These are phyloP conservation scores for Saturnispora silvae DNA, from an alignment of 805 yeast species.

Conservation along the genomic window DNA sequence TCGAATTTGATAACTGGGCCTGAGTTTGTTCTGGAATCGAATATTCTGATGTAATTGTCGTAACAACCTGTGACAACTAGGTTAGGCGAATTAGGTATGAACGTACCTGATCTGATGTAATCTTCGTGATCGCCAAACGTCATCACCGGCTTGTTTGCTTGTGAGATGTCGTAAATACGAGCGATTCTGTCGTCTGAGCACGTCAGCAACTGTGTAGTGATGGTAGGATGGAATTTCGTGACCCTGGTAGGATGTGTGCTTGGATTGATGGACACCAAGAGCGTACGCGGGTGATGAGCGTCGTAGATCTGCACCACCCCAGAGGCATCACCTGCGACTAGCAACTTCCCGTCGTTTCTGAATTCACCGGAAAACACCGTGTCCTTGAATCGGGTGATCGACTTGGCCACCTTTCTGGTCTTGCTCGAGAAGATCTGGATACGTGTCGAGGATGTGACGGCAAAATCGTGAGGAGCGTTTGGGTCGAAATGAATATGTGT, in stretches of 20 bases:
- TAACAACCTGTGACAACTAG: constrained; percentile 89
- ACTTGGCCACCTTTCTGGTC: constrained; percentile 82
- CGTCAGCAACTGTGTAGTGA: constrained; percentile 65
- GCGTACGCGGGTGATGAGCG: constrained; percentile 59
- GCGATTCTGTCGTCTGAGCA: constrained; percentile 88
- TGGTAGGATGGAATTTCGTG: constrained; percentile 78
- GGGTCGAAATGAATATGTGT: constrained; percentile 85
- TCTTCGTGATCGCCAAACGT: constrained; percentile 72
- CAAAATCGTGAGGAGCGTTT: constrained; percentile 77
- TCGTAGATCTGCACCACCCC: constrained; percentile 90
- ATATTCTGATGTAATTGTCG: constrained; percentile 76
- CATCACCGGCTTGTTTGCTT: constrained; percentile 58
- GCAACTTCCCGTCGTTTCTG: constrained; percentile 79
- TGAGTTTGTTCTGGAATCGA: constrained; percentile 54
- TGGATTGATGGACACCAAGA: constrained; percentile 72
- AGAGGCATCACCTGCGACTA: constrained; percentile 92
- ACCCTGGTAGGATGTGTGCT: constrained; percentile 86
- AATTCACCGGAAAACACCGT: constrained; percentile 87
- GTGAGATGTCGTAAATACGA: constrained; percentile 80
- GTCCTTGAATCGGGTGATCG: constrained; percentile 81
- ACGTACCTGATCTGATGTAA: constrained; percentile 74
- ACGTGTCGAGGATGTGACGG: constrained; percentile 83
- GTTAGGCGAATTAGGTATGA: constrained; percentile 59
- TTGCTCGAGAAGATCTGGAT: constrained; percentile 90
- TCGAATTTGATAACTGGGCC: constrained; percentile 54